phyloP scores from a whole-genome alignment of 352 stramenopile genomes.

The Hyaloperonospora arabidopsidis region DNA sequence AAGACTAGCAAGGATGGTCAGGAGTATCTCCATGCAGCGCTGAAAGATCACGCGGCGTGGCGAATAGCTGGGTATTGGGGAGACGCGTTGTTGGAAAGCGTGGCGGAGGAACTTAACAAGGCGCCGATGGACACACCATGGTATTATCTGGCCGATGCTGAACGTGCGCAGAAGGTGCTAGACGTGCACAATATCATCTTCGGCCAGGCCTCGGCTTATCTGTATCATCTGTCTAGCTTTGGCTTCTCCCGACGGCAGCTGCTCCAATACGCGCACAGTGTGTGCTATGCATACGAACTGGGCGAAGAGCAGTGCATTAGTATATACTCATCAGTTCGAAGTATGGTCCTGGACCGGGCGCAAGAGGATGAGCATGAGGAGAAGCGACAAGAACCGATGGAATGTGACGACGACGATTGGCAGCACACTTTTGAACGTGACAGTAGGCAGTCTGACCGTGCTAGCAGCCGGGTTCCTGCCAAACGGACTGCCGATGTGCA shows the following conservation, averaged over 20 bases:
- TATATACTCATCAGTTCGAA: constrained; percentile 50
- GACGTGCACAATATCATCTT: constrained; percentile 75
- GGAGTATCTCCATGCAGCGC: constrained; percentile 47
- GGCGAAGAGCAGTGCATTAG: constrained; percentile 70
- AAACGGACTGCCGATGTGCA: constrained; percentile 33
- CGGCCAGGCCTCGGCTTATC: constrained; percentile 61
- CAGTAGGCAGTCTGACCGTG: constrained; percentile 18
- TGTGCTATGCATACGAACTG: constrained; percentile 76
- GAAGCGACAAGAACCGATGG: constrained; percentile 28
- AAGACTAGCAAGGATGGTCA: constrained; percentile 37
- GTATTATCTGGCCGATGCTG: constrained; percentile 49
- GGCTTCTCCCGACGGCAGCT: constrained; percentile 58
- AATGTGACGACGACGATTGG: constrained; percentile 21
- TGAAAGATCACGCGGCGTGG: constrained; percentile 59
- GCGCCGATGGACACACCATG: constrained; percentile 51
- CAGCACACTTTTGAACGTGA: constrained; percentile 16
- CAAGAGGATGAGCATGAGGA: constrained; percentile 38
- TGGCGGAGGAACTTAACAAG: constrained; percentile 75
- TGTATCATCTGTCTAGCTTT: constrained; percentile 73
- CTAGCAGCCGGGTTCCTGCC: constrained; percentile 21
- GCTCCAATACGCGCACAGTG: constrained; percentile 62
- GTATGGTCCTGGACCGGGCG: constrained; percentile 23
- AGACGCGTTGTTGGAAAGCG: constrained; percentile 61
- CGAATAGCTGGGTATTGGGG: constrained; percentile 62
- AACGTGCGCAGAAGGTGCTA: constrained; percentile 64